Evolutionary conservation across 192 early-diverging fungal species (phyloP).

Genomic region (Coemansia sp.): DNA sequence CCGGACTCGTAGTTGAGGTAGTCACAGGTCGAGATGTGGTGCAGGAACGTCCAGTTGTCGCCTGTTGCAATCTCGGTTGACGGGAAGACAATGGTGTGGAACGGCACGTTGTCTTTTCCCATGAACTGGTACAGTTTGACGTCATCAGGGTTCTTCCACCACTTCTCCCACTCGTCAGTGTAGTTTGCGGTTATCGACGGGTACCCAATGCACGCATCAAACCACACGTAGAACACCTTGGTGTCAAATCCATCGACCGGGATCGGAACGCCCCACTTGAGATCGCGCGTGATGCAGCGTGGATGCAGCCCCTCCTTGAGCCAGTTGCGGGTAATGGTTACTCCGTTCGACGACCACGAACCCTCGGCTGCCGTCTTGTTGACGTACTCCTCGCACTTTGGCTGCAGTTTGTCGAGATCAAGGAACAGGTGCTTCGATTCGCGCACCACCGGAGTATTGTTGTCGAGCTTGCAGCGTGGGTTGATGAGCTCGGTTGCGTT

Average conservation of each 20-base stretch:
- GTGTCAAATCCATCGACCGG: constrained; percentile 78
- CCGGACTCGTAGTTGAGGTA: constrained; percentile 95
- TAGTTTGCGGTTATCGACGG: constrained; percentile 97
- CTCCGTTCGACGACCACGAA: constrained; percentile 85
- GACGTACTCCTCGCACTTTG: constrained; percentile 74
- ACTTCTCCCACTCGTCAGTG: constrained; percentile 90
- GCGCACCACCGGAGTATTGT: constrained; percentile 72
- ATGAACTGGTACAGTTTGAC: constrained; percentile 99
- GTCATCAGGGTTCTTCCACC: constrained; percentile 99
- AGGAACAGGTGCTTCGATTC: constrained; percentile 91
- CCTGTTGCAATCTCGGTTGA: constrained; percentile 79
- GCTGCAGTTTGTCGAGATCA: constrained; percentile 77
- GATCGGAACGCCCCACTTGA: constrained; percentile 98
- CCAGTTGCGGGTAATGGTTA: constrained; percentile 89
- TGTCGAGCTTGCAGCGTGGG: constrained; percentile 92
- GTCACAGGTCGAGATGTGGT: constrained; percentile 93
- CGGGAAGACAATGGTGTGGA: constrained; percentile 98
- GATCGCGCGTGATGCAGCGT: constrained; percentile 96
- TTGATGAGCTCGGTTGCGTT: constrained; percentile 92
- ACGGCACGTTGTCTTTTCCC: constrained; percentile 99
- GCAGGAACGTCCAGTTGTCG: constrained; percentile 88
- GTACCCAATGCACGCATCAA: constrained; percentile 97
- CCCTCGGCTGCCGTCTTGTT: constrained; percentile 69
- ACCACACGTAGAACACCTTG: constrained; percentile 99
- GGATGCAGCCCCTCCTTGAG: constrained; percentile 89